Evolutionary conservation across 1,139 yeast species (phyloP).

Genomic region (Candida mesenterica): DNA sequence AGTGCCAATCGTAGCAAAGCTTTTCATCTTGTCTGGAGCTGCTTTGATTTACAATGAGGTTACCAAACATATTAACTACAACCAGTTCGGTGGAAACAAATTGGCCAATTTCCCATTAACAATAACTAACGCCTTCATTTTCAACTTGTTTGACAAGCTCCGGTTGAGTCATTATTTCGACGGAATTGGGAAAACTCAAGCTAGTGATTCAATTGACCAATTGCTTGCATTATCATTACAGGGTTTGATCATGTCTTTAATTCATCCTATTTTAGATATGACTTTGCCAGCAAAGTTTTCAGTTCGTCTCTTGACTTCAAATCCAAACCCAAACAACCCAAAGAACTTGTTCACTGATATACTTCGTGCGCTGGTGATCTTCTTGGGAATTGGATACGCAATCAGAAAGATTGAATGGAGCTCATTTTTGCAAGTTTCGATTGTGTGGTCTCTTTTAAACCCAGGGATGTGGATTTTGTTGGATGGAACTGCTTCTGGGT

Average conservation of each 20-base stretch:
- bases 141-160: constrained; percentile 30
- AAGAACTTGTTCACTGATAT: constrained; percentile 38
- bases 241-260: constrained; percentile 62
- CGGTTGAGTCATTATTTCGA: constrained; percentile 16
- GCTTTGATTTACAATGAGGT: constrained; percentile 53
- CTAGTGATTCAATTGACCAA: constrained; percentile 18
- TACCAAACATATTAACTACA: constrained; percentile 50
- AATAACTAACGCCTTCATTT: constrained; percentile 33
- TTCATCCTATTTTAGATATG: constrained; percentile 62
- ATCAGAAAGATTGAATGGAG: constrained; percentile 79
- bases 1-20: constrained; percentile 19
- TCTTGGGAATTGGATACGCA: constrained; percentile 82
- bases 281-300: constrained; percentile 37
- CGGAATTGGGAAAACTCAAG: constrained; percentile 11
- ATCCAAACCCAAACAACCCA: constrained; percentile 26
- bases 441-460: constrained; percentile 72
- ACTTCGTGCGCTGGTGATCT: constrained; percentile 65
- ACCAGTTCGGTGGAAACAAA: constrained; percentile 26
- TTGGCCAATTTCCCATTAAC: constrained; percentile 26
- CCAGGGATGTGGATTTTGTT: constrained; percentile 78
- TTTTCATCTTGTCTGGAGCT: constrained; percentile 37
- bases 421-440: constrained; percentile 71
- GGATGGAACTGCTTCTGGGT: constrained; percentile 73
- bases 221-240: constrained; percentile 35
- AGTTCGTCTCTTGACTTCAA: constrained; percentile 20